These are phyloP conservation scores for Trichoderma asperellum DNA, from an alignment of 2,329 filamentous ascomycete genomes.

Conservation along the genomic window DNA sequence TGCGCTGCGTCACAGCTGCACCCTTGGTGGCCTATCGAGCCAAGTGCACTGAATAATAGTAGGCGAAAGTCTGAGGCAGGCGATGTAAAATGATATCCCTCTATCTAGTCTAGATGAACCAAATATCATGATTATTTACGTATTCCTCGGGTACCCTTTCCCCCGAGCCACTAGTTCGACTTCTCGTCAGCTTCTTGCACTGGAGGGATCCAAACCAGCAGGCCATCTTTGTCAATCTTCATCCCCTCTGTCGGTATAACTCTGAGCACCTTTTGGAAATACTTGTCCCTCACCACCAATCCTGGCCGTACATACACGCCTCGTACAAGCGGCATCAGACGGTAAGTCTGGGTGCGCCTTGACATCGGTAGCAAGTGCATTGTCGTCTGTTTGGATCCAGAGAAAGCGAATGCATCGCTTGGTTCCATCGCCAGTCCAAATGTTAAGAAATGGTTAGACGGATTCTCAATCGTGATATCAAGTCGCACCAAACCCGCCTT, in stretches of 20 bases:
- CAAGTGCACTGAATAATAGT: neutral
- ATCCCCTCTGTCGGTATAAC: constrained; percentile 79
- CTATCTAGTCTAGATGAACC: constrained; percentile 11
- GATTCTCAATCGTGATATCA: constrained; percentile 80
- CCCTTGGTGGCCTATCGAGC: neutral
- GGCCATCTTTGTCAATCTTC: constrained; percentile 65
- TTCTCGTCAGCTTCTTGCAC: constrained; percentile 31
- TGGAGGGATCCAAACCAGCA: constrained; percentile 63
- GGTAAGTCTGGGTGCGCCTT: constrained; percentile 72
- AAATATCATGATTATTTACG: neutral
- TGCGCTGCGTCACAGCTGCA: neutral
- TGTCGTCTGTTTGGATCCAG: constrained; percentile 79
- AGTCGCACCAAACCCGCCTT: constrained; percentile 49
- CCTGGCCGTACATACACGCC: constrained; percentile 73
- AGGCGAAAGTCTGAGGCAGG: neutral
- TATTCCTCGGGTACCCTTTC: neutral
- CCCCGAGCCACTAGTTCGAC: neutral
- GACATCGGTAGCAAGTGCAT: constrained; percentile 84
- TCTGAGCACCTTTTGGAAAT: constrained; percentile 88
- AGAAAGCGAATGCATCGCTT: constrained; percentile 90
- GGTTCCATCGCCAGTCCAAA: constrained; percentile 93
- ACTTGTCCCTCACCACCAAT: constrained; percentile 81
- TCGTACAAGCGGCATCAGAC: constrained; percentile 67
- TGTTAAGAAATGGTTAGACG: constrained; percentile 90
- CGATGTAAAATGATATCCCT: neutral